These are phyloP conservation scores for Talaromyces sp. DNA, from an alignment of 2,329 filamentous ascomycete species.

Conservation along the genomic window DNA sequence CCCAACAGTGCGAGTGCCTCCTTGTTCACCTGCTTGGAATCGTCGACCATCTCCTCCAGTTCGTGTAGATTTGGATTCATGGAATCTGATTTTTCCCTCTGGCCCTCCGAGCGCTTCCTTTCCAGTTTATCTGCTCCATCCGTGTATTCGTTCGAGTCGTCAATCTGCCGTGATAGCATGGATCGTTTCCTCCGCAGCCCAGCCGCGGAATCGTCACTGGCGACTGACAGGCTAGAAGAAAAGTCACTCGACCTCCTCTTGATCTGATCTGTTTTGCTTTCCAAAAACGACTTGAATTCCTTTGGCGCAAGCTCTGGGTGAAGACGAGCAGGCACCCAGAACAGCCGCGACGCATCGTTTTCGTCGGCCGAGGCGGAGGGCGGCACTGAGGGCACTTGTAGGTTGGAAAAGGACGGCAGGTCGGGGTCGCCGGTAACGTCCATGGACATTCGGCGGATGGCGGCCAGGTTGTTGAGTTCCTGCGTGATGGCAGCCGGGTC, in stretches of 20 bases:
- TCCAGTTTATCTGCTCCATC: slow-evolving; percentile 80
- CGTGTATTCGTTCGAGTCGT: slow-evolving; percentile 68
- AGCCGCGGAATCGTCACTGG: slow-evolving; percentile 51
- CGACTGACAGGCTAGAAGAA: slow-evolving; percentile 49
- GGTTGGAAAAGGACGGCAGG: slow-evolving; percentile 39
- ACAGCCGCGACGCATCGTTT: slow-evolving; percentile 78
- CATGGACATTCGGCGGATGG: slow-evolving; percentile 89
- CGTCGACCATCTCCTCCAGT: slow-evolving; percentile 73
- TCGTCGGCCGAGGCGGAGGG: slow-evolving; percentile 58
- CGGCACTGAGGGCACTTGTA: slow-evolving; percentile 38
- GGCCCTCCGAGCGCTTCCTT: slow-evolving; percentile 62
- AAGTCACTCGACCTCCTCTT: slow-evolving; percentile 75
- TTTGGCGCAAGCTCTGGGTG: slow-evolving; percentile 93
- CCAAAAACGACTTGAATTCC: slow-evolving; percentile 94
- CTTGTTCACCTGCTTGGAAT: slow-evolving; percentile 62
- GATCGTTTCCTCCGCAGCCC: slow-evolving; percentile 83
- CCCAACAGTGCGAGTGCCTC: slow-evolving; percentile 55
- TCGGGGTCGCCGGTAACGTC: slow-evolving; percentile 68
- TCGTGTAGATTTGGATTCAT: slow-evolving; percentile 63
- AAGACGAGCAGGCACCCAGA: slow-evolving; percentile 93
- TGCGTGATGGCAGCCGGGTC: slow-evolving; percentile 85
- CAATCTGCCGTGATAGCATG: slow-evolving; percentile 89
- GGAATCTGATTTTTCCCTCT: slow-evolving; percentile 47
- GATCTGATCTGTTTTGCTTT: slow-evolving; percentile 87
- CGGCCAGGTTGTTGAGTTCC: slow-evolving; percentile 87